Evolutionary conservation across 2,329 filamentous ascomycete genomes (phyloP), one percentile per base, ranked within the genome.

Genomic region (Paecilomyces dactylethromorphus): DNA sequence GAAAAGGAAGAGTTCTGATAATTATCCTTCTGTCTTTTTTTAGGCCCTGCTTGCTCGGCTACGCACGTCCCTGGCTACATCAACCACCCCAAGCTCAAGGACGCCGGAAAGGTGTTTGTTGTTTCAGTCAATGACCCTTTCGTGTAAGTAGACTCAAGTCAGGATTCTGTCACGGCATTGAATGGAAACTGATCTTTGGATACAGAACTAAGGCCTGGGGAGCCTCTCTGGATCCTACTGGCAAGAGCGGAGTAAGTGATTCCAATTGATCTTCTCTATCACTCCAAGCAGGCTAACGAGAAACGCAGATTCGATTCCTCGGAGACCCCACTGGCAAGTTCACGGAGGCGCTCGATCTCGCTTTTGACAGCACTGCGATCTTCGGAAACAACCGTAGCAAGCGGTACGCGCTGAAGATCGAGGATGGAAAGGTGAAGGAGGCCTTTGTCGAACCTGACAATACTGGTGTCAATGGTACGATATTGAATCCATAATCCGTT

Each of bases 91-190:
- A 86, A 87, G 73, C 82, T 95, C 66, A 90, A 90, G 78, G 81
- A 87, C 61, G 91, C 90, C 31, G 92, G 92, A 54, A 82, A 89
- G 69, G 90, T 96, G 53, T 96, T 95, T 69, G 91, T 97, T 49
- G 86, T 97, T 58, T 87, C 90, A 15, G 92, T 97, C 71, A 97
- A 97, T 73, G 93, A 97, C 73, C 85, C 92, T 21, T 97, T 97
- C 73, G 92, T 96, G 90, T 95, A 81, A 77, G 89, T 78, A 11
- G n/a, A 29, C 22, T 31, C 10, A 7, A 12, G 33, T 15, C n/a
- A n/a, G 2, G 3, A 13, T 32, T 33, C 32, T 12, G 12, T 7
- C 15, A 10, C 31, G 5, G 33, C 12, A 45, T 24, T 10, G 12
- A 53, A 24, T 52, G 32, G 26, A 53, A 24, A 35, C 49, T 58